Evolutionary conservation across 2,329 filamentous ascomycete genomes (phyloP).

Genomic region (Penicillium sp.): DNA sequence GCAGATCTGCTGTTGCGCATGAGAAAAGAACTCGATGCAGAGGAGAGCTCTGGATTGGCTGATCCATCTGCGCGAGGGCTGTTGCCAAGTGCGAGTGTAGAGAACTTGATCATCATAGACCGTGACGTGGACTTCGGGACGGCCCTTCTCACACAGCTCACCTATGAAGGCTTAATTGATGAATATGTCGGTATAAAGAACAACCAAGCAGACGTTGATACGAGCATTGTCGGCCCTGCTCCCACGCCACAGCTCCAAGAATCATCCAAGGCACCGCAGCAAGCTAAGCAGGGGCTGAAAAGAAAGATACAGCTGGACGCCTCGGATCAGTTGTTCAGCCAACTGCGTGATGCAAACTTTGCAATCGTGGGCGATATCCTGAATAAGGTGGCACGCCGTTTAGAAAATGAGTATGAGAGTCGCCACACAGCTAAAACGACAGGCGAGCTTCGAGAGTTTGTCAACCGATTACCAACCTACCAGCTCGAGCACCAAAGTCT

Average conservation of each 20-base stretch:
- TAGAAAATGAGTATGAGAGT: conserved; percentile 79
- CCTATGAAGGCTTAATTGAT: conserved; percentile 91
- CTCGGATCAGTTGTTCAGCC: conserved; percentile 77
- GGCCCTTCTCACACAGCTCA: conserved; percentile 82
- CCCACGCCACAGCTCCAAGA: conserved; percentile 47
- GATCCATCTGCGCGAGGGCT: conserved; percentile 54
- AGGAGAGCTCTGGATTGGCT: conserved; percentile 56
- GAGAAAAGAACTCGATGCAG: conserved; percentile 80
- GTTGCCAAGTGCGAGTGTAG: conserved; percentile 75
- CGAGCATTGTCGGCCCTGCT: conserved; percentile 70
- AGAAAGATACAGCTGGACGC: conserved; percentile 82
- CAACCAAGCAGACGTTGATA: conserved; percentile 87
- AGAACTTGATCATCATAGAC: conserved; percentile 89
- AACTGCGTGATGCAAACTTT: conserved; percentile 86
- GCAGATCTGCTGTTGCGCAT: conserved; percentile 81
- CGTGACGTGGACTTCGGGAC: conserved; percentile 91
- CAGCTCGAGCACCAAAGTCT: conserved; percentile 88
- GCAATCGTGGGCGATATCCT: conserved; percentile 81
- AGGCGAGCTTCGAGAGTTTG: conserved; percentile 85
- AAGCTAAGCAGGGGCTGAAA: conserved; percentile 58
- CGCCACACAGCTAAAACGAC: conserved; percentile 80
- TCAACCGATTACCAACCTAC: conserved; percentile 83
- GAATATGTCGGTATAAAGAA: conserved; percentile 86
- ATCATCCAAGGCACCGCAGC: conserved; percentile 43
- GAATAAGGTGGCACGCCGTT: conserved; percentile 78